Conservation (phyloP, 139 green algal species). For the Trebouxia sp. region DNA sequence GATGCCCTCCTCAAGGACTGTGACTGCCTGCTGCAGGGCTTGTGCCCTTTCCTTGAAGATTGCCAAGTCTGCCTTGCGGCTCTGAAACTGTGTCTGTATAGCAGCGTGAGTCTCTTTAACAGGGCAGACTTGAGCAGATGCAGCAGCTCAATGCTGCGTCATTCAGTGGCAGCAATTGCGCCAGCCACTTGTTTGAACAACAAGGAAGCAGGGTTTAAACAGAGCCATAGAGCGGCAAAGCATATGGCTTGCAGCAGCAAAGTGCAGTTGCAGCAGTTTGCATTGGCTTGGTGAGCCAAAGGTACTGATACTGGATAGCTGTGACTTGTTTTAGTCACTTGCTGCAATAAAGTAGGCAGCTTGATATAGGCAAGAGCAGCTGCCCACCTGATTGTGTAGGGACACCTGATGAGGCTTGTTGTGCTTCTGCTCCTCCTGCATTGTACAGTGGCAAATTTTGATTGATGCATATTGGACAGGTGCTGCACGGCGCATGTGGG, state of each 20-base stretch:
- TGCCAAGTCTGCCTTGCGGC: neutral
- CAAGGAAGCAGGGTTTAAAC: no score
- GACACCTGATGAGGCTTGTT: slow-evolving; percentile 2
- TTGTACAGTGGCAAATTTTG: no score
- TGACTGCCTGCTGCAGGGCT: slow-evolving; percentile 15
- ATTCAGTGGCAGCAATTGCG: neutral
- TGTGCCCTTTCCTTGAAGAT: slow-evolving; percentile 19
- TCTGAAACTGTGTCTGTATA: slow-evolving; percentile 13
- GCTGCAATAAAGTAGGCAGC: no score
- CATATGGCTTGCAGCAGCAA: no score
- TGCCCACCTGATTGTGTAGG: neutral
- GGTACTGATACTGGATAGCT: no score
- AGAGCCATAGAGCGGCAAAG: no score
- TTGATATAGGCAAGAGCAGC: neutral
- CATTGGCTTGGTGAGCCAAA: no score
- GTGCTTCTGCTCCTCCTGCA: slow-evolving; percentile 11
- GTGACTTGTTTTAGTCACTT: no score
- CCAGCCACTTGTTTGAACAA: neutral
- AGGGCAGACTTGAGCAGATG: neutral
- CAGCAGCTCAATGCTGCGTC: neutral
- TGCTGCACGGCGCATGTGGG: no score
- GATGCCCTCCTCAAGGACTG: slow-evolving; percentile 20
- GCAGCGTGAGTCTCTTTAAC: neutral
- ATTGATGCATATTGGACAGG: no score
- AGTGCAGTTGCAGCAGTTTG: no score